Base-by-base conservation (phyloP, 495 filamentous ascomycete species). In the Aspergillus haitiensis region DNA sequence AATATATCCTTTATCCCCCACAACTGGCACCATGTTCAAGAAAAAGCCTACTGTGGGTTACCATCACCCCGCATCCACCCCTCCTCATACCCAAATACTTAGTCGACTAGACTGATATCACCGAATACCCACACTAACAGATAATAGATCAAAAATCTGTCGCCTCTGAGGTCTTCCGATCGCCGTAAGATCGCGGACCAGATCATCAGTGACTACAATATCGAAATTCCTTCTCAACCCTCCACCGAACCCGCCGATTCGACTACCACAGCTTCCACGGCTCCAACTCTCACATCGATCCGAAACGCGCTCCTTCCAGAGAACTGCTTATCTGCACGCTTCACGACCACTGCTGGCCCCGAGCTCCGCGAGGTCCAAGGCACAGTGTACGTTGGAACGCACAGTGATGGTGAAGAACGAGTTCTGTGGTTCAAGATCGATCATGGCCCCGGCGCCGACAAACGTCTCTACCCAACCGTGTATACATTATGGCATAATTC, bases 351-450 rank as follows among this genome's bases (percentile, higher is more conserved):
- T 0, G 78, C 81, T 12, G 88, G 88, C 2, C 86, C 86, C 6
- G 74, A 91, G 35, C 71, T 89, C 8, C 83, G 81, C 18, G 76
- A 84, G 53, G 82, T 89, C 3, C 80, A 81, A 11, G 88, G 88
- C 5, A 86, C 82, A 0, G 75, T 91, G 0, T 91, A 90, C 63
- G 81, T 86, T 18, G 88, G 88, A 16, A 71, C 77, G 34, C 80
- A 86, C 62, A 67, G 72, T 11, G 77, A 70, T 12, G 78, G 78
- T n/a, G 84, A 87, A 35, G 82, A 84, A 58, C 76, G 88, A n/a
- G 79, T 89, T 42, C 69, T 90, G 15, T 91, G 88, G 88, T 83
- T 88, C 49, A 85, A 82, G 67, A 69, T 86, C n/a, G 84, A 86
- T 50, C 86, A 88, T 33, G 75, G 77, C 9, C 77, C 77, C 3